Percentiles rank a stretch among this genome's conserved stretches.
These are phyloP conservation scores for Petrea volubilis DNA, from an alignment of 257 asterid species.

Conservation along the genomic window DNA sequence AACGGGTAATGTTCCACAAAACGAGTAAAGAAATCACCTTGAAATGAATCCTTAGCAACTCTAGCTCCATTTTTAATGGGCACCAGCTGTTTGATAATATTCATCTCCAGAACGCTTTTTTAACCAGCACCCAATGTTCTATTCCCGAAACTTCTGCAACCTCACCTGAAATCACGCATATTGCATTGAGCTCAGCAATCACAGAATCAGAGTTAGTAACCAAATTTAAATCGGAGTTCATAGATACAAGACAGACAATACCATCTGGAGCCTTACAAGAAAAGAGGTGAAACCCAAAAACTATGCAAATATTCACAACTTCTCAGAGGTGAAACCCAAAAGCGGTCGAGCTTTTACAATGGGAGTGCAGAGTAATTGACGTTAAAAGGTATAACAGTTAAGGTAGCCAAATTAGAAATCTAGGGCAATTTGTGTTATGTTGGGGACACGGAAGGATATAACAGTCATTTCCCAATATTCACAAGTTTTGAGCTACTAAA, in stretches of 20 bases:
- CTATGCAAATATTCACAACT: conserved; percentile 1
- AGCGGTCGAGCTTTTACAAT: not conserved
- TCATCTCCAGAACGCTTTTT: conserved; percentile 46
- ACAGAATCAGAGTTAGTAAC: not conserved
- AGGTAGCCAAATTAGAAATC: conserved; percentile 14
- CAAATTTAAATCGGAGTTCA: not conserved
- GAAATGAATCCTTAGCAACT: conserved; percentile 38
- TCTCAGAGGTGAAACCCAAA: not conserved
- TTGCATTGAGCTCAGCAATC: conserved; percentile 13
- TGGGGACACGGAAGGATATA: conserved; percentile 24
- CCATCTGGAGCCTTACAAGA: not conserved
- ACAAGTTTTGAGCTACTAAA: not conserved
- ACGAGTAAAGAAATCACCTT: conserved; percentile 43
- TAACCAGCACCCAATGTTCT: conserved; percentile 23
- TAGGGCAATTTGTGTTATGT: conserved; percentile 18
- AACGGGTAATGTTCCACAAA: not conserved
- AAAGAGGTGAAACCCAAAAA: not conserved
- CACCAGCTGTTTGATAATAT: conserved; percentile 54
- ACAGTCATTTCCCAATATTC: conserved; percentile 23
- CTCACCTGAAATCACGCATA: conserved; percentile 18
- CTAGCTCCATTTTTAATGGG: conserved; percentile 35
- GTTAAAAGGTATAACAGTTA: no score
- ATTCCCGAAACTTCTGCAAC: conserved; percentile 11
- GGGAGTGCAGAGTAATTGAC: not conserved
- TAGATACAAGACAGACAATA: not conserved